Evolutionary conservation across 768 basidiomycete species (phyloP), one percentile per base, ranked within the genome.

Genomic region (Epithele typhae): DNA sequence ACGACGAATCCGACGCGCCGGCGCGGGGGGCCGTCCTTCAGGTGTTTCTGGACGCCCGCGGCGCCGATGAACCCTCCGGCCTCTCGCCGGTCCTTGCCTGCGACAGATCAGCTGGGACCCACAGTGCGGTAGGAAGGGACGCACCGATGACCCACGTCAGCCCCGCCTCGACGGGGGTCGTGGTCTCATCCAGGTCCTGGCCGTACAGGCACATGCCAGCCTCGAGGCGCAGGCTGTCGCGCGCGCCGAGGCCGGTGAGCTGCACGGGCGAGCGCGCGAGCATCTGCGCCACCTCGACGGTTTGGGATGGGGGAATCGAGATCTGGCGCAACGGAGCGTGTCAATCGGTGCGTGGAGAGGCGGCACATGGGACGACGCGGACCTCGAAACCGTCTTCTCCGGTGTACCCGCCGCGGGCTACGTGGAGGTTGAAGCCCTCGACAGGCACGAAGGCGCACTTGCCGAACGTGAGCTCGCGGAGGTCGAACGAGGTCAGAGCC

Each of bases 371-470:
- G 17, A 39, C 35, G 23, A 4, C 35, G 19, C 40, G 39, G 53
- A 83, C 92, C 76, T 99, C 96, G 55, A 99, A 98, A 0, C 96
- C 96, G 65, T 99, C 96, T 68, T 99, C 96, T 10, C 96, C 96
- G 0, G 96, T 98, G 68, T 99, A 99, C 4, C 96, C 96, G 23
- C 92, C 91, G 14, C 96, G 82, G 7, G 92, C 88, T 24, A 98
- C 80, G 61, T 98, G 92, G 27, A 90, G 76, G 60, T 82, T 83
- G 55, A 82, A 79, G 3, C 82, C 84, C 48, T 84, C 84, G 34
- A 96, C 75, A 1, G 86, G 80, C 8, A 91, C 76, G 60, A 81
- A 92, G 0, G 87, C 84, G 17, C 88, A 85, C 51, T 79, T 83
- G 32, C 93, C 92, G 59, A 99, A 97, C 22, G 84, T 86, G 40